Evolutionary conservation across 192 early-diverging fungal genomes (phyloP).

Genomic region (Coemansia sp.): DNA sequence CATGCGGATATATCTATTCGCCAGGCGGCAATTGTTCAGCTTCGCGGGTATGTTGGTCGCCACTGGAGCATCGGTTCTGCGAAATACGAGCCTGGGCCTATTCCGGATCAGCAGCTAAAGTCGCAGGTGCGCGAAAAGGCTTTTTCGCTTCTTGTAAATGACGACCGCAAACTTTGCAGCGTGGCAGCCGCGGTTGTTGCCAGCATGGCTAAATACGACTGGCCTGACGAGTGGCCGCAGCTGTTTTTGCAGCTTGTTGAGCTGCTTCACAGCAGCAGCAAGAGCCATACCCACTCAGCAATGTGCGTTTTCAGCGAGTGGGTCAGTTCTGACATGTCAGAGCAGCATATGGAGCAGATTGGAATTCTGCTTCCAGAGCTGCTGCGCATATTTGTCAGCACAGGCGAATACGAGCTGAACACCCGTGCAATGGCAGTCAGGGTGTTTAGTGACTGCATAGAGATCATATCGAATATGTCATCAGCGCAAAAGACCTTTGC

Average conservation of each 20-base stretch:
- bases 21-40: slow-evolving; percentile 68
- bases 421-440: slow-evolving; percentile 75
- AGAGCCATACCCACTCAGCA: slow-evolving; percentile 79
- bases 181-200: slow-evolving; percentile 75
- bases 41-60: slow-evolving; percentile 72
- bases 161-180: slow-evolving; percentile 35
- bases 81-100: slow-evolving; percentile 52
- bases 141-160: slow-evolving; percentile 39
- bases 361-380: slow-evolving; percentile 85
- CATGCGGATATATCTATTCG: slow-evolving; percentile 64
- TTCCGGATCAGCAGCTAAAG: slow-evolving; percentile 46
- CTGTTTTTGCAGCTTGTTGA: slow-evolving; percentile 76
- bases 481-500: slow-evolving; percentile 72
- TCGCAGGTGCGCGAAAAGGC: slow-evolving; percentile 42
- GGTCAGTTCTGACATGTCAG: slow-evolving; percentile 82
- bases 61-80: slow-evolving; percentile 72
- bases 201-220: slow-evolving; percentile 88
- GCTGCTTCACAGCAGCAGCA: slow-evolving; percentile 61
- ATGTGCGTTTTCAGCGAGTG: slow-evolving; percentile 85
- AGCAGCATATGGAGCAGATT: slow-evolving; percentile 80
- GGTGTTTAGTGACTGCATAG: slow-evolving; percentile 82
- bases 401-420: slow-evolving; percentile 18
- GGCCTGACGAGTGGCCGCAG: slow-evolving; percentile 91
- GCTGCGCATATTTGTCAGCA: slow-evolving; percentile 67
- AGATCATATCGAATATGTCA: slow-evolving; percentile 80